Evolutionary conservation across 192 early-diverging fungal species (phyloP).

Genomic region (Mycoemilia scoparia): DNA sequence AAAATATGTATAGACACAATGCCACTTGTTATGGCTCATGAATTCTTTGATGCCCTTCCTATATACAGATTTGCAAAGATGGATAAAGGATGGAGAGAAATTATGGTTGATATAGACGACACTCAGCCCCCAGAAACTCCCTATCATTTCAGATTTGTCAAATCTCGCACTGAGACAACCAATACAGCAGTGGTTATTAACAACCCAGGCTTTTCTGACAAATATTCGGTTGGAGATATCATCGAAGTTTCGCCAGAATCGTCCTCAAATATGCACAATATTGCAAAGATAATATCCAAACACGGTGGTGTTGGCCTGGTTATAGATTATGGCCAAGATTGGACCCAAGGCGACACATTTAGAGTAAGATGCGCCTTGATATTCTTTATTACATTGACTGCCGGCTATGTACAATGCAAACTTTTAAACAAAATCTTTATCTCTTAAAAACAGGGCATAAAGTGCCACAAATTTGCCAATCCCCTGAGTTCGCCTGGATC

Average conservation of each 20-base stretch:
- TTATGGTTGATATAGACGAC: slow-evolving; percentile 71
- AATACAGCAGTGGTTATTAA: slow-evolving; percentile 23
- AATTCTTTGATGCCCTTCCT: slow-evolving; percentile 95
- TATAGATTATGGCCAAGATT: slow-evolving; percentile 82
- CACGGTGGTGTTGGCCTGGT: slow-evolving; percentile 55
- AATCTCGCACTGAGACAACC: slow-evolving; percentile 38
- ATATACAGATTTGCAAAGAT: slow-evolving; percentile 59
- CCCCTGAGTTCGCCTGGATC: slow-evolving; percentile 64
- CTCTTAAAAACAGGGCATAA: too few species aligned
- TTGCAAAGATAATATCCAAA: slow-evolving; percentile 48
- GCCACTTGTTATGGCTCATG: slow-evolving; percentile 73
- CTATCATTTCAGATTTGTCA: slow-evolving; percentile 60
- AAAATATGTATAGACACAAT: slow-evolving; percentile 19
- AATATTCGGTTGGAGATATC: slow-evolving; percentile 49
- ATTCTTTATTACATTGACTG: too few species aligned
- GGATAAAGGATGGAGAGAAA: slow-evolving; percentile 70
- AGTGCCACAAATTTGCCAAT: slow-evolving; percentile 59
- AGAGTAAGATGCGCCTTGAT: too few species aligned
- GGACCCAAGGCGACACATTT: slow-evolving; percentile 55
- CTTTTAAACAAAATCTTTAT: slow-evolving; percentile 10
- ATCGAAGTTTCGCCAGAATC: slow-evolving; percentile 78
- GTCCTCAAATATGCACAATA: slow-evolving; percentile 37
- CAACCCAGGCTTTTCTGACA: slow-evolving; percentile 16
- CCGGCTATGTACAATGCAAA: too few species aligned
- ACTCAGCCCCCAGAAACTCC: slow-evolving; percentile 10